Conservation (phyloP, 768 basidiomycete genomes). For the Rubroboletus pulcherrimus region DNA sequence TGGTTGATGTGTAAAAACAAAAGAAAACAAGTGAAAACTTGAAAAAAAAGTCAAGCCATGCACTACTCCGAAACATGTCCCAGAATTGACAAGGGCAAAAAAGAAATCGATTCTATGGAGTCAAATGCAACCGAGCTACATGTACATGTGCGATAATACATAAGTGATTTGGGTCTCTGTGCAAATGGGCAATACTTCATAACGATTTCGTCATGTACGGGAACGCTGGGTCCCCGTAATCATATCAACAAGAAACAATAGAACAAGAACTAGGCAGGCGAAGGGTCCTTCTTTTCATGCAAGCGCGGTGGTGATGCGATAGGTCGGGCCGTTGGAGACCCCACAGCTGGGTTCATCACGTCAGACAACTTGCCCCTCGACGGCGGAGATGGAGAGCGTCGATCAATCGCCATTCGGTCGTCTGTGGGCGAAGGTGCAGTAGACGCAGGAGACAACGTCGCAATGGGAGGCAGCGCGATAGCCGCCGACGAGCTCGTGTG, state of each 20-base stretch:
- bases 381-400: conserved; percentile 47
- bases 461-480: conserved; percentile 66
- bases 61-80: background rate
- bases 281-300: conserved; percentile 32
- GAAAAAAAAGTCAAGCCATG: background rate
- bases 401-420: conserved; percentile 34
- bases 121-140: conserved; percentile 17
- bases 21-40: too few relatives aligned
- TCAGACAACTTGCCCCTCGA: conserved; percentile 53
- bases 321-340: conserved; percentile 50
- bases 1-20: background rate
- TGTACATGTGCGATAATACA: conserved; percentile 30
- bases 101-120: conserved; percentile 12
- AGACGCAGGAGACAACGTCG: conserved; percentile 61
- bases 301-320: conserved; percentile 52
- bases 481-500: conserved; percentile 35
- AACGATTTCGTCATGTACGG: conserved; percentile 18
- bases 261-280: conserved; percentile 18
- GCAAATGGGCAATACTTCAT: conserved; percentile 24
- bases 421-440: conserved; percentile 52
- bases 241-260: conserved; percentile 12
- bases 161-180: conserved; percentile 19
- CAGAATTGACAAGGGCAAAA: background rate
- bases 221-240: background rate
- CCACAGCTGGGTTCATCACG: conserved; percentile 45